Conservation (phyloP, 1,139 yeast genomes). For the Candida smagusa region DNA sequence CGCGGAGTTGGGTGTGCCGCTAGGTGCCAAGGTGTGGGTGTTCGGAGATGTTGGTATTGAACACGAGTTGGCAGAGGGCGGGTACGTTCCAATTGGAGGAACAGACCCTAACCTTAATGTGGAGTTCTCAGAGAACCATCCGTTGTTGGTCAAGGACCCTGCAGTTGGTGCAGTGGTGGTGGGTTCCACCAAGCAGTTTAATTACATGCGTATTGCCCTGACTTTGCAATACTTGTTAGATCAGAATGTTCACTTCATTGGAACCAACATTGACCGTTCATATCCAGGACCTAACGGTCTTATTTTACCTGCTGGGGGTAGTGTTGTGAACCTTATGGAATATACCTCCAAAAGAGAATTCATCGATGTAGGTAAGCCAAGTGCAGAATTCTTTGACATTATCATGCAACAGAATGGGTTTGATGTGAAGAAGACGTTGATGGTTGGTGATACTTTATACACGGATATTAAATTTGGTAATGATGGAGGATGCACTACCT, state of each 20-base stretch:
- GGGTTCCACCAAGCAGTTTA: slow-evolving; percentile 38
- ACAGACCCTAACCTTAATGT: slow-evolving; percentile 42
- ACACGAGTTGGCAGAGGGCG: slow-evolving; percentile 65
- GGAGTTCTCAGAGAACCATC: slow-evolving; percentile 39
- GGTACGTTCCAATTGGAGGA: slow-evolving; percentile 75
- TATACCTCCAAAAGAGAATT: slow-evolving; percentile 33
- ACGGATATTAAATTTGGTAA: slow-evolving; percentile 45
- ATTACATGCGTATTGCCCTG: slow-evolving; percentile 36
- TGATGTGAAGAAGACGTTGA: slow-evolving; percentile 27
- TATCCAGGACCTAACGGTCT: slow-evolving; percentile 41
- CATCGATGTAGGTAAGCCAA: slow-evolving; percentile 41
- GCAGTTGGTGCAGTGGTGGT: slow-evolving; percentile 41
- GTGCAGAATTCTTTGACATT: slow-evolving; percentile 27
- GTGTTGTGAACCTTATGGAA: slow-evolving; percentile 38
- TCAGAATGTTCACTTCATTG: slow-evolving; percentile 35
- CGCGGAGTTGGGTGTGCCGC: slow-evolving; percentile 22
- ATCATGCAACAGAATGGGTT: slow-evolving; percentile 27
- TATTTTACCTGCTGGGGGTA: slow-evolving; percentile 42
- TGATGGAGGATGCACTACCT: slow-evolving; percentile 34
- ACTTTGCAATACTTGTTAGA: slow-evolving; percentile 39
- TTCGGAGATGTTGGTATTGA: slow-evolving; percentile 82
- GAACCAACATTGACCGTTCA: slow-evolving; percentile 39
- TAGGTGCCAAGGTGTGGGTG: slow-evolving; percentile 65
- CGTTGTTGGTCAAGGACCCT: slow-evolving; percentile 41
- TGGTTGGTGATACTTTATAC: slow-evolving; percentile 45